phyloP scores from a whole-genome alignment of 176 grass and related monocot species.

The Eremochloa ophiuroides region DNA sequence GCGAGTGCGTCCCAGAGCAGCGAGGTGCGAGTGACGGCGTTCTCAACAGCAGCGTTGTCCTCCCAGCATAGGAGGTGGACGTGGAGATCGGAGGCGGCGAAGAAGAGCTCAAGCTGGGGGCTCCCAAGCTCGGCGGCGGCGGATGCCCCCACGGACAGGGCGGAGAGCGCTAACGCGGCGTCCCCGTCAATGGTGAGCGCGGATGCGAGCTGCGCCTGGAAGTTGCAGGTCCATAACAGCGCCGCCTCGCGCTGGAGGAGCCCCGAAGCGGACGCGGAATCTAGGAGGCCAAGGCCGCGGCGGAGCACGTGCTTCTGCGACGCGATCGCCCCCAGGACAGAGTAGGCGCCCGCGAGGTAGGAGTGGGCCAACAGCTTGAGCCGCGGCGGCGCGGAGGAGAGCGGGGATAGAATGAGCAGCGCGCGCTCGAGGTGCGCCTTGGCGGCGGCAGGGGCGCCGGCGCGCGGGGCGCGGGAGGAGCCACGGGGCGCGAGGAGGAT shows the following conservation, averaged over 20 bases:
- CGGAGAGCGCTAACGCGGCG: conserved; percentile 53
- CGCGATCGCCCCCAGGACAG: conserved; percentile 57
- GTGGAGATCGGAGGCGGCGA: conserved; percentile 73
- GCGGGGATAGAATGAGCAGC: conserved; percentile 65
- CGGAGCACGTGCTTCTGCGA: conserved; percentile 69
- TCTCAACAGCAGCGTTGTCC: conserved; percentile 50
- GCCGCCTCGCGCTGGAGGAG: conserved; percentile 24
- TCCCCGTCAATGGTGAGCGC: conserved; percentile 66
- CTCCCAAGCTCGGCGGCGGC: conserved; percentile 59
- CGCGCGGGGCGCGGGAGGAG: conserved; percentile 14
- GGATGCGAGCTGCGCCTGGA: conserved; percentile 88
- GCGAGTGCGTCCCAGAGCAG: conserved; percentile 65
- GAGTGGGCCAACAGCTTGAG: conserved; percentile 88
- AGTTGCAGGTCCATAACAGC: conserved; percentile 78
- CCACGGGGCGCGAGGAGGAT: conserved; percentile 51
- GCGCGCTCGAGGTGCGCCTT: conserved; percentile 85
- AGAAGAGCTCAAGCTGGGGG: conserved; percentile 90
- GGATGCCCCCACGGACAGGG: conserved; percentile 40
- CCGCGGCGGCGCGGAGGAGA: conserved; percentile 57
- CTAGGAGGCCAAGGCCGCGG: conserved; percentile 60
- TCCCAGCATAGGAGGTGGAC: conserved; percentile 86
- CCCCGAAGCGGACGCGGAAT: conserved; percentile 19
- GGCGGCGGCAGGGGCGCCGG: conserved; percentile 53
- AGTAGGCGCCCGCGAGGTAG: conserved; percentile 60
- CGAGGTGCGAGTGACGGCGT: conserved; percentile 31